Base-by-base conservation (phyloP, 2,329 filamentous ascomycete species). In the Epichloe amarillans region DNA sequence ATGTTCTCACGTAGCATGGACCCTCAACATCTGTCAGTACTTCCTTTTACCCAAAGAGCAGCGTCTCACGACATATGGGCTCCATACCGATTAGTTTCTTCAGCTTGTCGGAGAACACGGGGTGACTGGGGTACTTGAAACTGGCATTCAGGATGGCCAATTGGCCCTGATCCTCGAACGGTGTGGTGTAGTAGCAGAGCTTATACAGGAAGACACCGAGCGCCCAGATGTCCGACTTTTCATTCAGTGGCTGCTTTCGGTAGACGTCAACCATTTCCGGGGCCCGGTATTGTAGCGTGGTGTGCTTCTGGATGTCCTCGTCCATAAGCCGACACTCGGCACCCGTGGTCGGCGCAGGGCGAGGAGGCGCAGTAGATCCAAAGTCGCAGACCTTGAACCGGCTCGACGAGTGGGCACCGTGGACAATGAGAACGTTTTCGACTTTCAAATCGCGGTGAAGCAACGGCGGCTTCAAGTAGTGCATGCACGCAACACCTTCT, bases 231-330 rank as follows among this genome's bases (percentile, higher is more conserved):
- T 98, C 93, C 46, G 90, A 94, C 72, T 98, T 98, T 71, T 98
- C 93, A 63, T 98, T 88, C 63, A 98, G 95, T 1, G 93, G 89
- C 60, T 90, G 88, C 67, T 94, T 95, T 55, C 90, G 79, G 69
- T 96, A 98, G 23, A 98, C 93, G 62, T 98, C 93, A 54, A 98
- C 84, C 93, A 98, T 98, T 69, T 98, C 93, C 5, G 93, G 93
- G 64, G 91, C 97, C 57, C 93, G 80, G 66, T 98, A 98, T 66
- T 98, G 93, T 69, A 98, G 77, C 0, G 93, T 98, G 0, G 93
- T 98, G 65, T 98, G 91, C 61, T 88, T 87, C 68, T 97, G 93
- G 12, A 98, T 84, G 67, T 98, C 93, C 64, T 98, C 93, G 67
- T 98, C 93, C 62, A 97, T 88, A 59, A 94, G 68, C 52, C 91